phyloP scores from a whole-genome alignment of 164 flowering plant genomes.

The Sextonia rubra region DNA sequence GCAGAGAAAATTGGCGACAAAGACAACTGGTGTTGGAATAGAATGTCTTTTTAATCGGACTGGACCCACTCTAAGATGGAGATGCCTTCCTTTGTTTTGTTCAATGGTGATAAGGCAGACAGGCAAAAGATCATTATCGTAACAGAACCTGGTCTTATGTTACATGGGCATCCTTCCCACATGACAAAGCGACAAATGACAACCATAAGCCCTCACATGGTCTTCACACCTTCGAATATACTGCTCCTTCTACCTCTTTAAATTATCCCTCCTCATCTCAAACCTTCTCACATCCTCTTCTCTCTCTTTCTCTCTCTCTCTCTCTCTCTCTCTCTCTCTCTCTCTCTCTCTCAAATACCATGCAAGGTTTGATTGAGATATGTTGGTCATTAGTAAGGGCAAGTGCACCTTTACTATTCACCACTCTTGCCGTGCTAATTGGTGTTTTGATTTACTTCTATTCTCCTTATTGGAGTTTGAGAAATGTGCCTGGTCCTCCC shows the following conservation, averaged over 20 bases:
- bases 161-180: not conserved
- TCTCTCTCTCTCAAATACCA: not conserved
- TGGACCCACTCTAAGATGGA: too few species aligned
- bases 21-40: too few species aligned
- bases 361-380: conserved; percentile 2
- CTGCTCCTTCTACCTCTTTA: not conserved
- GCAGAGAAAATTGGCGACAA: too few species aligned
- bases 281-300: not conserved
- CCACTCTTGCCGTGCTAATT: conserved; percentile 28
- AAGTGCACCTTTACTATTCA: conserved; percentile 25
- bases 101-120: too few species aligned
- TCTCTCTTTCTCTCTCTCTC: not conserved
- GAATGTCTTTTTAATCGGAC: too few species aligned
- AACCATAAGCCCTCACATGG: not conserved
- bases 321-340: not conserved
- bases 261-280: not conserved
- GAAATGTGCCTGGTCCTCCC: conserved; percentile 89
- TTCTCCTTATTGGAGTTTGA: conserved; percentile 75
- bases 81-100: too few species aligned
- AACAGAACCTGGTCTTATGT: too few species aligned
- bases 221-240: not conserved
- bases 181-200: not conserved
- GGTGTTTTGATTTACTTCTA: conserved; percentile 50
- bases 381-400: conserved; percentile 4
- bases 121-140: too few species aligned